phyloP scores from a whole-genome alignment of 805 yeast species.

The Sungouiella thailandica region DNA sequence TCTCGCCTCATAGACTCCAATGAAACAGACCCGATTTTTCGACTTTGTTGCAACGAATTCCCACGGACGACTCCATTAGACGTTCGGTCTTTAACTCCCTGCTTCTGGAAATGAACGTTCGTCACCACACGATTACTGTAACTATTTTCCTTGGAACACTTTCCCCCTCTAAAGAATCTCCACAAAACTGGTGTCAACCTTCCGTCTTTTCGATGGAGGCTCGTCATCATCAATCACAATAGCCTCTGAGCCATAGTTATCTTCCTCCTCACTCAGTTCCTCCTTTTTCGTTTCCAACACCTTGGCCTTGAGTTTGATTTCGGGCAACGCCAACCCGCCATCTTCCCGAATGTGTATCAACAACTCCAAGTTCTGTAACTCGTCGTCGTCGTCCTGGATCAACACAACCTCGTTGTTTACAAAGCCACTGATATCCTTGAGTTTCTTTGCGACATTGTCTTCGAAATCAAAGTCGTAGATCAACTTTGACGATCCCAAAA shows the following conservation, averaged over 20 bases:
- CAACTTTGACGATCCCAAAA: conserved; percentile 55
- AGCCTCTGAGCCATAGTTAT: conserved; percentile 3
- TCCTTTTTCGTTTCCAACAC: not conserved
- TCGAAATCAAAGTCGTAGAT: conserved; percentile 86
- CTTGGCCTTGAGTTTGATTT: conserved; percentile 9
- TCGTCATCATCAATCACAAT: conserved; percentile 11
- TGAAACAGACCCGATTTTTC: conserved; percentile 7
- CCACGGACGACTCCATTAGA: conserved; percentile 9
- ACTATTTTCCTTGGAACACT: no score
- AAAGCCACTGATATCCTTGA: conserved; percentile 50
- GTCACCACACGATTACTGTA: no score
- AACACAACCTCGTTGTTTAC: conserved; percentile 57
- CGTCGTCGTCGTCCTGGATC: conserved; percentile 78
- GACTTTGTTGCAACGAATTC: conserved; percentile 12
- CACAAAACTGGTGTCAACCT: conserved; percentile 5
- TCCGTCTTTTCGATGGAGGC: conserved; percentile 13
- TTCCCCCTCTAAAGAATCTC: conserved; percentile 1
- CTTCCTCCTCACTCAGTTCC: conserved; percentile 1
- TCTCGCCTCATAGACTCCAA: not conserved
- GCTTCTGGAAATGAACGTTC: no score
- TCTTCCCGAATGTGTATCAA: conserved; percentile 32
- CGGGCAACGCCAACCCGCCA: conserved; percentile 11
- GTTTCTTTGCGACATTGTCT: conserved; percentile 53
- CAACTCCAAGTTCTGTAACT: conserved; percentile 57
- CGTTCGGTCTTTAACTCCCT: conserved; percentile 2